A percentile compares a stretch with the other conserved stretches of the same genome.
Evolutionary conservation across 225 moss, liverwort and hornwort genomes (phyloP).

Genomic region (Polytrichum formosum): DNA sequence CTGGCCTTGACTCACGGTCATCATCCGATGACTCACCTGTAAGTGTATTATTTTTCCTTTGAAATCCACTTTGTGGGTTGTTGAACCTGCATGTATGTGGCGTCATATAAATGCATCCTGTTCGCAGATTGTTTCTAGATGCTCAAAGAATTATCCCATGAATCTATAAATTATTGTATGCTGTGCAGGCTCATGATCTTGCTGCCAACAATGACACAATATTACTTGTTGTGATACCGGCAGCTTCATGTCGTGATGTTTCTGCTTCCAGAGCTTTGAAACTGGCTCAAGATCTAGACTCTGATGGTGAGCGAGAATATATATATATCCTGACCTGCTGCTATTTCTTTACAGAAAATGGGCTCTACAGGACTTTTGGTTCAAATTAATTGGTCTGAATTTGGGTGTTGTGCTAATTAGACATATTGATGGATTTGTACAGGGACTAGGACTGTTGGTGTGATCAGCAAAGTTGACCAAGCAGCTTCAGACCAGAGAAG

Average conservation of each 20-base stretch:
- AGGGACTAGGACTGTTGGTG: constrained; percentile 96
- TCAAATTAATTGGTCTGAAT: too few relatives aligned
- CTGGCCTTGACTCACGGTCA: constrained; percentile 74
- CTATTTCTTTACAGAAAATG: too few relatives aligned
- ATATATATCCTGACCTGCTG: too few relatives aligned
- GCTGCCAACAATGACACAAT: constrained; percentile 81
- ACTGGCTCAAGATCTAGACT: constrained; percentile 90
- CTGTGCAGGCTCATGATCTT: constrained; percentile 80
- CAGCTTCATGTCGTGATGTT: constrained; percentile 83
- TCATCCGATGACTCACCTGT: constrained; percentile 86
- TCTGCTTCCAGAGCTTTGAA: constrained; percentile 89
- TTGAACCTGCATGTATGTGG: constrained; percentile 1
- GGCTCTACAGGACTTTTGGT: not conserved
- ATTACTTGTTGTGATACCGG: constrained; percentile 90
- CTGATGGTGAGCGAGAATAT: constrained; percentile 58
- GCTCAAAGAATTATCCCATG: too few relatives aligned
- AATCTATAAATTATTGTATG: not conserved
- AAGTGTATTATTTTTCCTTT: constrained; percentile 24
- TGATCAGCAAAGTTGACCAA: constrained; percentile 99
- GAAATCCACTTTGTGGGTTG: not conserved
- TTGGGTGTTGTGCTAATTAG: too few relatives aligned
- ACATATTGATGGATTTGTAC: constrained; percentile 4
- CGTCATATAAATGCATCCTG: too few relatives aligned
- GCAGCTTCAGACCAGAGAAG: constrained; percentile 90
- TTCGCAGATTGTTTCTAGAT: too few relatives aligned